Base-by-base conservation (phyloP, 1,284 basidiomycete genomes). In the Tilletia setariae region DNA sequence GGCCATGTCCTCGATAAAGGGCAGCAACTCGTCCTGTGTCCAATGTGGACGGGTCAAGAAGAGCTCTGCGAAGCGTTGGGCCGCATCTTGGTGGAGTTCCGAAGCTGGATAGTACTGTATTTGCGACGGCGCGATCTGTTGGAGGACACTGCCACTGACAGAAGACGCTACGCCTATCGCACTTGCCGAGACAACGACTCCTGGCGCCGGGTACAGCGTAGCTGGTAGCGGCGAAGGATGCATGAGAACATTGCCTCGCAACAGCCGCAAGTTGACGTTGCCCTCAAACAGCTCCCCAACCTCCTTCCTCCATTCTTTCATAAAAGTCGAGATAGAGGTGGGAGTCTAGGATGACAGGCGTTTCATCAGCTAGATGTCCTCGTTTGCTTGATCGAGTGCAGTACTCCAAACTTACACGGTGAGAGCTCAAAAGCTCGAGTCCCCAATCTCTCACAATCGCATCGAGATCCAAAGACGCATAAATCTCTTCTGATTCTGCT, bases 1-100 rank as follows among this genome's bases (percentile, higher is more conserved):
- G 19, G 74, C 71, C 11, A 80, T 67, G 23, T 74, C 72, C 13
- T 73, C 61, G 43, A 81, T 65, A 32, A 79, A 81, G 89, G 82
- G 82, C 11, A 72, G 53, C 13, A 83, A 73, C 43, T 83, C 81
- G 15, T 77, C 72, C 1, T 75, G 73, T 42, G 74, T 66, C 82
- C 82, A 83, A 25, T 71, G 64, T 1, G 76, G 44, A 7, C 79
- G 70, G 21, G 77, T 69, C 11, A 72, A 61, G 67, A 83, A 83
- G 2, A 83, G 74, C 44, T 79, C 74, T 61, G 78, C 76, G 64
- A 82, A 82, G 9, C 82, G 74, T 15, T 73, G 70, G 1, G 77
- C 76, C 25, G 81, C 77, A 2, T 79, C 76, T 1, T 70, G 35
- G 6, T 81, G 80, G 16, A 83, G 70, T 6, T 68, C 67, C 21